phyloP scores from a whole-genome alignment of 1,284 basidiomycete genomes.

The Exobasidium rhododendri region DNA sequence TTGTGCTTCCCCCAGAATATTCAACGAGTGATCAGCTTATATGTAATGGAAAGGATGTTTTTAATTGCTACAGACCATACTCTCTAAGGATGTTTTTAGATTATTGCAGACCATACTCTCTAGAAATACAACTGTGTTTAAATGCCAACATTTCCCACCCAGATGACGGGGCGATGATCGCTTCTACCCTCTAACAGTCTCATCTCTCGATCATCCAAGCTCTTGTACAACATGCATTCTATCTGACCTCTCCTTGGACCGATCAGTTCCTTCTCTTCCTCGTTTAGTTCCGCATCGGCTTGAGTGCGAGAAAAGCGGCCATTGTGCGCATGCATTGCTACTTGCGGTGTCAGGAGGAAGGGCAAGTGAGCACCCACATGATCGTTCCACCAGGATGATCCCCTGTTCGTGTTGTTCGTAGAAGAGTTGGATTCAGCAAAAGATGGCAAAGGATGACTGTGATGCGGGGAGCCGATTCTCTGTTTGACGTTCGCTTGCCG shows the following conservation, averaged over 20 bases:
- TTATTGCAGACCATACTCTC: too few relatives aligned
- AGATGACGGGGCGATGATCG: constrained; percentile 67
- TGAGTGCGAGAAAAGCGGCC: constrained; percentile 2
- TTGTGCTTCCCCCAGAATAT: too few relatives aligned
- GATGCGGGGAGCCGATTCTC: too few relatives aligned
- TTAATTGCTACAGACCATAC: too few relatives aligned
- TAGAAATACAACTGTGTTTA: too few relatives aligned
- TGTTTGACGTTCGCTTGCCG: neutral
- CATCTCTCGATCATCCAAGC: constrained; percentile 73
- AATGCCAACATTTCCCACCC: constrained; percentile 36
- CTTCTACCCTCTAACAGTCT: constrained; percentile 63
- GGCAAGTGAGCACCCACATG: constrained; percentile 21
- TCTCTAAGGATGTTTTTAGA: too few relatives aligned
- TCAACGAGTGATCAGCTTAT: too few relatives aligned
- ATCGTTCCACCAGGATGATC: constrained; percentile 17
- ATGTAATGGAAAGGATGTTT: too few relatives aligned
- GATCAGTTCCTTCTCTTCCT: constrained; percentile 15
- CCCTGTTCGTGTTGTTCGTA: neutral
- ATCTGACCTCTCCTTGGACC: constrained; percentile 35
- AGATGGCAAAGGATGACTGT: neutral
- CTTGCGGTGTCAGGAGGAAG: constrained; percentile 15
- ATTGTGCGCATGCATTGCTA: neutral
- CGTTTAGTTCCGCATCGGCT: neutral
- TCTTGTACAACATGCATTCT: constrained; percentile 66
- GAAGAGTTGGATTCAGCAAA: neutral